Conservation (phyloP, 495 filamentous ascomycete species). For the Lepidopterella palustris region DNA sequence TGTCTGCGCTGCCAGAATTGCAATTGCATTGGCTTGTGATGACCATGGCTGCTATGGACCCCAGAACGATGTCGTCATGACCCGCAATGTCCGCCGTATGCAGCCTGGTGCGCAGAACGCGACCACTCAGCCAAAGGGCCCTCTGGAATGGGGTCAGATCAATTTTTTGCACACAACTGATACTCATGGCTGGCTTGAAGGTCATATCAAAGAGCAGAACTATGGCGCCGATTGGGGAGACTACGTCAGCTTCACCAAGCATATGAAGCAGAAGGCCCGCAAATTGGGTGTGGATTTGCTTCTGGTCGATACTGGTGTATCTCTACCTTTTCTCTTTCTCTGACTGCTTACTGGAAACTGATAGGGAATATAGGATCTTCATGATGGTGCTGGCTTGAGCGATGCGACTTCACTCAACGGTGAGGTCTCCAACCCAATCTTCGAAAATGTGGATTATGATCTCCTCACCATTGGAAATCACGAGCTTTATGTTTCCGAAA, state of each 20-base stretch:
- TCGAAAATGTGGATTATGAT: slow-evolving; percentile 42
- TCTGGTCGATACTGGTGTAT: slow-evolving; percentile 37
- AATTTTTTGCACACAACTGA: slow-evolving; percentile 46
- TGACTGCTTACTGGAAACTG: background rate
- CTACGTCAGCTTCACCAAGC: slow-evolving; percentile 35
- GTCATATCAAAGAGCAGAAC: slow-evolving; percentile 42
- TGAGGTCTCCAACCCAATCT: slow-evolving; percentile 36
- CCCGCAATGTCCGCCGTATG: slow-evolving; percentile 36
- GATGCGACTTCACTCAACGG: slow-evolving; percentile 40
- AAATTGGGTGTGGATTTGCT: slow-evolving; percentile 37
- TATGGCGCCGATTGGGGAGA: slow-evolving; percentile 44
- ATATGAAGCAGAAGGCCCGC: slow-evolving; percentile 38
- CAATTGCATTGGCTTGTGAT: slow-evolving; percentile 25
- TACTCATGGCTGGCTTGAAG: slow-evolving; percentile 45
- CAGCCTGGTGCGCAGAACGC: slow-evolving; percentile 45
- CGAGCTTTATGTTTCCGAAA: slow-evolving; percentile 36
- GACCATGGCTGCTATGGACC: slow-evolving; percentile 30
- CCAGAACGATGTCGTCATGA: slow-evolving; percentile 31
- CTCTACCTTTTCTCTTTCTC: background rate
- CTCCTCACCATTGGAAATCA: slow-evolving; percentile 42
- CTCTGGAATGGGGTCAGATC: slow-evolving; percentile 43
- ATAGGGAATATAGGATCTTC: slow-evolving; percentile 29
- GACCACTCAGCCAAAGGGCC: slow-evolving; percentile 32
- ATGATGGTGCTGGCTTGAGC: slow-evolving; percentile 41
- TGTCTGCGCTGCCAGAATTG: slow-evolving; percentile 8